phyloP scores from a whole-genome alignment of 1,139 yeast species.

The Pichia sp. region DNA sequence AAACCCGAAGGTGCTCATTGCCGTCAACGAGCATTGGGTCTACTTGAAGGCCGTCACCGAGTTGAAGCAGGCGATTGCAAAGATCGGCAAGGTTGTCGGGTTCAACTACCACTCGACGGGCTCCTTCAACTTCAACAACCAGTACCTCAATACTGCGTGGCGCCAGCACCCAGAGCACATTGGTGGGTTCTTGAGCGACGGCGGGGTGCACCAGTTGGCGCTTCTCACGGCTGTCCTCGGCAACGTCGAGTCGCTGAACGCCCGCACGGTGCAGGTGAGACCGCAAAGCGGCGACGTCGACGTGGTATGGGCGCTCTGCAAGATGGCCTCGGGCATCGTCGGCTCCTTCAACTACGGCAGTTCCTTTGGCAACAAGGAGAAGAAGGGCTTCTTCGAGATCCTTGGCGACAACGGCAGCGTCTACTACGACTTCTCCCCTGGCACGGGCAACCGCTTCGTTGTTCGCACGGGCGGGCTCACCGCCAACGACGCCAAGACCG shows the following conservation, averaged over 20 bases:
- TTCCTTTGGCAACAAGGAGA: constrained; percentile 78
- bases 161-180: constrained; percentile 68
- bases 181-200: constrained; percentile 88
- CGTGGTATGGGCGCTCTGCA: constrained; percentile 65
- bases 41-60: constrained; percentile 55
- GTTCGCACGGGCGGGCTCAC: constrained; percentile 39
- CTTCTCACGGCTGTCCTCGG: constrained; percentile 81
- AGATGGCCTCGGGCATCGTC: constrained; percentile 53
- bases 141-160: constrained; percentile 43
- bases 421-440: constrained; percentile 57
- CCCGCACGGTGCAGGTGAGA: constrained; percentile 70
- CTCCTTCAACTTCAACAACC: constrained; percentile 60
- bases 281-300: constrained; percentile 78
- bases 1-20: constrained; percentile 50
- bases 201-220: constrained; percentile 94
- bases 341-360: constrained; percentile 91
- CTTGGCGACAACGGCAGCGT: constrained; percentile 80
- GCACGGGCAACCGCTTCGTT: constrained; percentile 45
- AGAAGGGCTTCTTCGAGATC: constrained; percentile 60
- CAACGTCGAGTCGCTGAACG: constrained; percentile 61
- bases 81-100: constrained; percentile 72
- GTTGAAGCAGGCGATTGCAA: constrained; percentile 53
- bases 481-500: constrained; percentile 46
- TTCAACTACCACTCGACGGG: constrained; percentile 83
- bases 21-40: constrained; percentile 81